phyloP scores from a whole-genome alignment of 2,329 filamentous ascomycete species.

The Xylaria digitata region DNA sequence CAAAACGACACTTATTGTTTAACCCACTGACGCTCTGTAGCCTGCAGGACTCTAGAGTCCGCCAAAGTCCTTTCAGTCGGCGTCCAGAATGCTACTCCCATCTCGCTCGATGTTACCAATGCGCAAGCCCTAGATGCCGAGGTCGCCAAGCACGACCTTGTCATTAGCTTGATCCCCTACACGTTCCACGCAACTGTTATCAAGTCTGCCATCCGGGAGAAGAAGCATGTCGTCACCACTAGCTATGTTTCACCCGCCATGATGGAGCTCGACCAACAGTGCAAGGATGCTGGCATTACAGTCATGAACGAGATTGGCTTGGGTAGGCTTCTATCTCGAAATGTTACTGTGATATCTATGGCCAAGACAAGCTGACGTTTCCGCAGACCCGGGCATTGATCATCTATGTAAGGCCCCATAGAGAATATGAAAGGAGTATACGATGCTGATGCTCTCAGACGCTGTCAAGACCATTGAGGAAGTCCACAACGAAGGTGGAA shows the following conservation, averaged over 20 bases:
- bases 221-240: conserved; percentile 97
- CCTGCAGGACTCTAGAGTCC: conserved; percentile 82
- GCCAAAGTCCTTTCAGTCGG: conserved; percentile 80
- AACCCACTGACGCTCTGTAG: conserved; percentile 55
- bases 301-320: conserved; percentile 97
- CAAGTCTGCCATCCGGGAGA: conserved; percentile 90
- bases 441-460: conserved; percentile 51
- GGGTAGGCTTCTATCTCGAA: conserved; percentile 52
- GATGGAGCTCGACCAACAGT: conserved; percentile 84
- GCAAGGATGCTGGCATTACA: conserved; percentile 91
- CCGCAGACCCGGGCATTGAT: neutral
- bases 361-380: neutral
- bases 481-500: conserved; percentile 89
- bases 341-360: neutral
- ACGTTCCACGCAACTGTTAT: conserved; percentile 89
- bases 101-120: conserved; percentile 87
- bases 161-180: conserved; percentile 89
- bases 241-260: conserved; percentile 93
- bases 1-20: neutral
- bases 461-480: conserved; percentile 89
- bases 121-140: conserved; percentile 80
- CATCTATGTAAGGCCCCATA: neutral
- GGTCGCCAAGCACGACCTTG: conserved; percentile 81
- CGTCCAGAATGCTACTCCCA: conserved; percentile 77
- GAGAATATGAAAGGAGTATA: neutral